Evolutionary conservation across 768 basidiomycete species (phyloP), one percentile per base, ranked within the genome.

Genomic region (Mycena galericulata): DNA sequence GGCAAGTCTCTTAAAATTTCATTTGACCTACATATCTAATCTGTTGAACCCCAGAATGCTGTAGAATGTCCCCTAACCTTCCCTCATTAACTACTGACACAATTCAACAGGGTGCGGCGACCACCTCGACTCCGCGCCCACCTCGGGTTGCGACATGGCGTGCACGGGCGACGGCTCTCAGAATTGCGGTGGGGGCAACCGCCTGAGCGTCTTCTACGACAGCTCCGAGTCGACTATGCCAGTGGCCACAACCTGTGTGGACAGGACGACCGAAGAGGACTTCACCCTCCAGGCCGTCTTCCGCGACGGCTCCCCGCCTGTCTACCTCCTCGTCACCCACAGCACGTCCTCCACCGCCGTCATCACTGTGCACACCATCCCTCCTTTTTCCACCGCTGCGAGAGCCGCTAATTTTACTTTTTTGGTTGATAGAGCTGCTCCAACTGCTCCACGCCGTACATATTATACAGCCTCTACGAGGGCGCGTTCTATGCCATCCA

Each of bases 141-240:
- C 40, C 18, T 10, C 18, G 18, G 40, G 10, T 3, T 62, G 61
- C 61, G 20, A 54, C 41, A 40, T 62, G 50, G 36, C 27, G 12
- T 62, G 61, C 50, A 4, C 61, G 2, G 61, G 61, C 2, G 24
- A 62, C 50, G 6, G 12, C 40, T 11, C 50, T 5, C 50, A 62
- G 29, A 24, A 43, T 27, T 62, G 61, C 29, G 61, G 61, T 27
- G 50, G 61, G 2, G 14, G 22, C 3, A 62, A 45, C 29, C 61
- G 50, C 15, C 49, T 62, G 22, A 62, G 49, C 17, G 29, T 62
- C 11, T 62, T 24, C n/a, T 18, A 41, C 14, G 27, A 40, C 36
- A 29, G 27, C 51, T 17, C n/a, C 11, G 2, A 8, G 29, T 27
- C 24, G 32, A 6, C 32, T 8, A 11, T n/a, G 26, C 24, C 18